Percentiles rank a stretch among this genome's conserved stretches.
phyloP scores from a whole-genome alignment of 805 yeast species.

The Nakazawaea ernobii region DNA sequence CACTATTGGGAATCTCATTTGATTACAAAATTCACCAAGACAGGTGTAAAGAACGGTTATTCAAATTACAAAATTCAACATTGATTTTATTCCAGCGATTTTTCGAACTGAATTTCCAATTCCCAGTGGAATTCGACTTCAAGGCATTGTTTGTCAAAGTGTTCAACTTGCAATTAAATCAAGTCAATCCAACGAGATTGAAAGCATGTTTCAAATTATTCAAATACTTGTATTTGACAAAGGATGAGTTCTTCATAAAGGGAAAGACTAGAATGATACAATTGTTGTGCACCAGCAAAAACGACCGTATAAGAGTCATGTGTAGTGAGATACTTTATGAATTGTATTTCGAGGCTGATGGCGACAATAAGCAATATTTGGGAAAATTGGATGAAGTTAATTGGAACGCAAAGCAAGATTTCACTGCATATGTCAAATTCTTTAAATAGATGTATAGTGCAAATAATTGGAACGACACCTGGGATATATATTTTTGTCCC shows the following conservation, averaged over 20 bases:
- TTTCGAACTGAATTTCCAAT: slow-evolving; percentile 30
- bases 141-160: slow-evolving; percentile 38
- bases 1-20: background rate
- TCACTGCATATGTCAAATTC: background rate
- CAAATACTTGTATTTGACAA: slow-evolving; percentile 26
- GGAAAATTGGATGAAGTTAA: background rate
- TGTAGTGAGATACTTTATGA: slow-evolving; percentile 8
- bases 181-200: slow-evolving; percentile 33
- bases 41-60: slow-evolving; percentile 12
- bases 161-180: slow-evolving; percentile 52
- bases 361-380: background rate
- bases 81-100: slow-evolving; percentile 28
- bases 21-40: background rate
- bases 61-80: slow-evolving; percentile 19
- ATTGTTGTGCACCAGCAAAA: background rate
- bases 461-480: too few species aligned
- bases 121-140: slow-evolving; percentile 26
- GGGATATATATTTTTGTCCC: too few species aligned
- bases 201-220: slow-evolving; percentile 37
- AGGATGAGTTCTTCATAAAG: slow-evolving; percentile 7
- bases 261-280: slow-evolving; percentile 7
- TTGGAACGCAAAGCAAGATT: background rate
- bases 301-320: background rate
- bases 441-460: background rate
- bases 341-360: slow-evolving; percentile 1